A percentile compares a stretch with the other conserved stretches of the same genome.
Evolutionary conservation across 805 yeast species (phyloP).

Genomic region (Pichia nakasei): DNA sequence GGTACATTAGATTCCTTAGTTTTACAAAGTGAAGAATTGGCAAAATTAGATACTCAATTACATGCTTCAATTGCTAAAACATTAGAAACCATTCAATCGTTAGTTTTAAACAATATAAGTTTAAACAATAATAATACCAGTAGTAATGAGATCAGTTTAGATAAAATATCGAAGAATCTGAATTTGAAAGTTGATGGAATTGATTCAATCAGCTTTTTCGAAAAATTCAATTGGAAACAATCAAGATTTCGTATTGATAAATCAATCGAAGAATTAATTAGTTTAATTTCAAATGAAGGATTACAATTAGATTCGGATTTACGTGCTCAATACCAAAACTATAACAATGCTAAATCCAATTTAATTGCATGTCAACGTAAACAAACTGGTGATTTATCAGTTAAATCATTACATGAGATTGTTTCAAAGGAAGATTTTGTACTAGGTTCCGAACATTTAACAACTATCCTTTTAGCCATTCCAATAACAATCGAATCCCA

Average conservation of each 20-base stretch:
- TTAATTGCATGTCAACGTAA: conserved; percentile 85
- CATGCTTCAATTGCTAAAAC: conserved; percentile 61
- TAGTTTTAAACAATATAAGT: conserved; percentile 15
- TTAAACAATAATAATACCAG: conserved; percentile 10
- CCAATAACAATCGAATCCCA: conserved; percentile 56
- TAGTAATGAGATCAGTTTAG: conserved; percentile 8
- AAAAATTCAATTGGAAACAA: conserved; percentile 78
- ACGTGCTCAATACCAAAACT: conserved; percentile 60
- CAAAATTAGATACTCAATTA: conserved; percentile 75
- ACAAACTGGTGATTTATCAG: conserved; percentile 87
- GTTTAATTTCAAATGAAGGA: conserved; percentile 66
- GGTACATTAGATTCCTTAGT: conserved; percentile 92
- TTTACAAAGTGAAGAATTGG: conserved; percentile 81
- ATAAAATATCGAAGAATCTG: conserved; percentile 6
- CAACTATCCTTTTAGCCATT: conserved; percentile 80
- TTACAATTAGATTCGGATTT: conserved; percentile 79
- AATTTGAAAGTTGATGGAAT: conserved; percentile 29
- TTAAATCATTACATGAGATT: conserved; percentile 81
- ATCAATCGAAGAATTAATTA: conserved; percentile 68
- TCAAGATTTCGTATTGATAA: conserved; percentile 81
- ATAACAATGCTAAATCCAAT: conserved; percentile 75
- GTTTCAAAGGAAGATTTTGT: conserved; percentile 81
- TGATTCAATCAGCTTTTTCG: conserved; percentile 54
- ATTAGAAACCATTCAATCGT: conserved; percentile 56
- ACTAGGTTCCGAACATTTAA: conserved; percentile 74